phyloP scores from a whole-genome alignment of 139 green algal genomes.

The Parachlorella kessleri region DNA sequence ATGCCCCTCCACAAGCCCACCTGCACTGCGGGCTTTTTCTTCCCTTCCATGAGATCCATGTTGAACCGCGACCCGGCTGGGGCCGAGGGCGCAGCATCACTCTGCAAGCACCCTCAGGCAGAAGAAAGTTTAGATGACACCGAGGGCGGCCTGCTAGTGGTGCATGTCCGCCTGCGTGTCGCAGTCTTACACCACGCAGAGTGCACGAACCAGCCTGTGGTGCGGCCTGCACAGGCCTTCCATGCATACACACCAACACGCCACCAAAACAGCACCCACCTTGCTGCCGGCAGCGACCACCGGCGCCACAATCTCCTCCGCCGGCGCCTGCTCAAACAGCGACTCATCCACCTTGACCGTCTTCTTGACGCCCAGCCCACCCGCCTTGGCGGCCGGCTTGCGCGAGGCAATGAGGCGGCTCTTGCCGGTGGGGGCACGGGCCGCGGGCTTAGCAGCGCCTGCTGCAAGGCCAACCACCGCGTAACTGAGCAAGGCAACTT shows the following conservation, averaged over 20 bases:
- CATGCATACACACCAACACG: too few species aligned
- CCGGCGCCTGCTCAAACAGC: constrained; percentile 76
- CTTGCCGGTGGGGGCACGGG: constrained; percentile 30
- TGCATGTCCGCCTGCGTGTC: too few species aligned
- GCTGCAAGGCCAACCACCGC: too few species aligned
- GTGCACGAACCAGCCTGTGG: too few species aligned
- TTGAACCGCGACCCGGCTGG: constrained; percentile 63
- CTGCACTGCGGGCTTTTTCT: constrained; percentile 34
- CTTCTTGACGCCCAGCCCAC: constrained; percentile 87
- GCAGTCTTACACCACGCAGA: too few species aligned
- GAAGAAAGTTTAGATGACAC: too few species aligned
- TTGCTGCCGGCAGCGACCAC: neutral
- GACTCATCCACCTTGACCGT: constrained; percentile 82
- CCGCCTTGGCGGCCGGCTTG: constrained; percentile 18
- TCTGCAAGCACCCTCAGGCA: constrained; percentile 1
- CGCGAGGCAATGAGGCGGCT: constrained; percentile 18
- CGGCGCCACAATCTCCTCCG: constrained; percentile 16
- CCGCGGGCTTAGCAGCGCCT: neutral
- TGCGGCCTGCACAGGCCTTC: too few species aligned
- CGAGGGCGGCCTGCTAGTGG: too few species aligned
- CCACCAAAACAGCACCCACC: neutral
- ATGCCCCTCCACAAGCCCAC: neutral
- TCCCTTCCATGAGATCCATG: constrained; percentile 52
- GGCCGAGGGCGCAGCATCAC: constrained; percentile 10
- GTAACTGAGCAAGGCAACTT: too few species aligned